Evolutionary conservation across 768 basidiomycete species (phyloP), one percentile per base, ranked within the genome.

Genomic region (Tephrocybe sp.): DNA sequence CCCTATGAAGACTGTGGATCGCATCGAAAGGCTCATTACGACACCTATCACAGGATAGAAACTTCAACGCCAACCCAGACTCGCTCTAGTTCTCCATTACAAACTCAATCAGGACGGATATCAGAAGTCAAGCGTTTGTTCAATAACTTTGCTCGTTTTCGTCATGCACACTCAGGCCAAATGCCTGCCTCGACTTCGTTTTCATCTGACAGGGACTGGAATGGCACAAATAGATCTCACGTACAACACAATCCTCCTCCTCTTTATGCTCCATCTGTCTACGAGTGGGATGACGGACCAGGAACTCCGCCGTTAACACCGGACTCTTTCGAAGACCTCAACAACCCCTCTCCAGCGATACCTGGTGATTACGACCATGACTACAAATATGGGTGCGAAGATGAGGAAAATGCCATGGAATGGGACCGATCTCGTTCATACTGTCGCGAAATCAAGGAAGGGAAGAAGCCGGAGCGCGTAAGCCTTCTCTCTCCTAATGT

Each of bases 371-470:
- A 51, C 28, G 41, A 51, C 44, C 19, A 35, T 35, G 21, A 27
- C 25, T 32, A 19, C n/a, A 56, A 59, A 16, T 56, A 49, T n/a
- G 44, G 51, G 11, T 42, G 44, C 32, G 47, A 46, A 21, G 54
- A 59, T 22, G 54, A 61, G 21, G 44, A 49, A 26, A 48, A 59
- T 30, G 53, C 21, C 7, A 27, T 47, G 13, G 51, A 49, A 43
- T 50, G 38, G 43, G 35, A 19, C 15, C 53, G 54, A 48, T 38
- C 45, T 27, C 54, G 56, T 45, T 59, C 58, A 1, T 52, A 60
- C 24, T 67, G 64, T 18, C 56, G 53, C 31, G 70, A 69, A 58
- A 66, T 72, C 39, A 68, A 66, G 52, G 67, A 71, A 54, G 72
- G 72, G 19, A 74, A 74, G 61, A 66, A 63, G 46, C 69, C 71